Evolutionary conservation across 2,329 filamentous ascomycete genomes (phyloP), one percentile per base, ranked within the genome.

Genomic region (Emericellopsis cladophorae): DNA sequence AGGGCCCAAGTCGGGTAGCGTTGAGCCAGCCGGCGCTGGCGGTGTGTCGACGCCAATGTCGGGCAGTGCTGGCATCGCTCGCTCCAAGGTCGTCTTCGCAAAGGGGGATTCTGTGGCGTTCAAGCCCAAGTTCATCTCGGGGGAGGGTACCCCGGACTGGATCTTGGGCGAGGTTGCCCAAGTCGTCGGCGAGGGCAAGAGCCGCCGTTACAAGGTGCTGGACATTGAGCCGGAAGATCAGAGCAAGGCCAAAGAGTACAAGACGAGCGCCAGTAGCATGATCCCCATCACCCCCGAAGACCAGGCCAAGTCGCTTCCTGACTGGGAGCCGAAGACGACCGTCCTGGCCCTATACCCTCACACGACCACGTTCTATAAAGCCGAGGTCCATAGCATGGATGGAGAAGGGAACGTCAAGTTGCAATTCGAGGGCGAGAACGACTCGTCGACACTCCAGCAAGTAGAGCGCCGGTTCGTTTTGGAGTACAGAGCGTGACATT

Each of bases 331-430:
- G 32, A 81, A 83, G 36, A 84, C 81, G 54, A 74, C 78, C 36
- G 84, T 90, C 8, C 66, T 90, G 43, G 85, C 85, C 0, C 65
- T 87, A 43, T 92, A 92, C 53, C 85, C 85, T 0, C 80, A 87
- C 50, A 90, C 85, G 1, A 89, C 85, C 1, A 89, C 84, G 0
- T 90, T 92, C 51, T 92, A 92, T 57, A 80, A 84, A 55, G 85
- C 85, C 2, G 83, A 88, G 49, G 84, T 90, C 8, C 82, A 85
- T 61, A 79, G 79, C 31, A 79, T 75, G 67, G 66, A 80, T 26
- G 64, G 64, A 32, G 56, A 67, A 45, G 53, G 68, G 33, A 72
- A 69, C 45, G 76, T 81, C 34, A 73, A 74, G 42, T 65, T 90
- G 47, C 79, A 84, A 46, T 90, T 90, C 51, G 85, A 90, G 54